Conservation (phyloP, 768 basidiomycete species). For the Cubamyces sp. region DNA sequence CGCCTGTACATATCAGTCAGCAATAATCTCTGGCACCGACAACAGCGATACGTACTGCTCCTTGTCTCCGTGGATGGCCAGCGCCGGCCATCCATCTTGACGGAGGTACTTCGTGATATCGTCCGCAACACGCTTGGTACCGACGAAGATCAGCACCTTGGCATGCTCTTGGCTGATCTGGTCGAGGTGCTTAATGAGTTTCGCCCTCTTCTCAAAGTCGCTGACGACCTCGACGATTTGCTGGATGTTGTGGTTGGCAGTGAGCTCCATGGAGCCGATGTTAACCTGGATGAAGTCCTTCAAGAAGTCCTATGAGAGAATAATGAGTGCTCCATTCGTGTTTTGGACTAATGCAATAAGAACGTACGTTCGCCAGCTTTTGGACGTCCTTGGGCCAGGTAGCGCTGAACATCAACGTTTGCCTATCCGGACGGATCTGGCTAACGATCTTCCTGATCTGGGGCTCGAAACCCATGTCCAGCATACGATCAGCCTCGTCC, state of each 20-base stretch:
- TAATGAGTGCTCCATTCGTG: slow-evolving; percentile 5
- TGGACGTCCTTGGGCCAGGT: slow-evolving; percentile 99
- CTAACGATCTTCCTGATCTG: slow-evolving; percentile 98
- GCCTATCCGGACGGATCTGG: slow-evolving; percentile 97
- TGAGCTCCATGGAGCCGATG: slow-evolving; percentile 97
- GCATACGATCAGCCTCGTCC: slow-evolving; percentile 99
- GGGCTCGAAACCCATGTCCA: slow-evolving; percentile 99
- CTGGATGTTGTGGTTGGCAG: slow-evolving; percentile 96
- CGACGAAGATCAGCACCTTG: slow-evolving; percentile 98
- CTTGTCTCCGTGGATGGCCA: slow-evolving; percentile 99
- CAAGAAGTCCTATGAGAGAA: slow-evolving; percentile 76
- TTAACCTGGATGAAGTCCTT: slow-evolving; percentile 98
- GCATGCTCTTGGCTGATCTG: slow-evolving; percentile 96
- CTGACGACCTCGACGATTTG: slow-evolving; percentile 97
- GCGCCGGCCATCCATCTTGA: slow-evolving; percentile 99
- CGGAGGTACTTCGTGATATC: slow-evolving; percentile 98
- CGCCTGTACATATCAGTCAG: slow-evolving; percentile 52
- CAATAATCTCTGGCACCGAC: neutral
- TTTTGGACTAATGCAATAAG: neutral
- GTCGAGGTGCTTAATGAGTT: slow-evolving; percentile 96
- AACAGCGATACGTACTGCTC: slow-evolving; percentile 71
- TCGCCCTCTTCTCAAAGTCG: slow-evolving; percentile 95
- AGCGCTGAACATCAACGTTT: slow-evolving; percentile 99
- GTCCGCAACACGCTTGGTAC: slow-evolving; percentile 96
- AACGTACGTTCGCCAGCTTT: slow-evolving; percentile 83